Percentiles rank a stretch among this genome's conserved stretches.
Conservation (phyloP, 2,329 filamentous ascomycete species). For the Trematosphaeria pertusa region DNA sequence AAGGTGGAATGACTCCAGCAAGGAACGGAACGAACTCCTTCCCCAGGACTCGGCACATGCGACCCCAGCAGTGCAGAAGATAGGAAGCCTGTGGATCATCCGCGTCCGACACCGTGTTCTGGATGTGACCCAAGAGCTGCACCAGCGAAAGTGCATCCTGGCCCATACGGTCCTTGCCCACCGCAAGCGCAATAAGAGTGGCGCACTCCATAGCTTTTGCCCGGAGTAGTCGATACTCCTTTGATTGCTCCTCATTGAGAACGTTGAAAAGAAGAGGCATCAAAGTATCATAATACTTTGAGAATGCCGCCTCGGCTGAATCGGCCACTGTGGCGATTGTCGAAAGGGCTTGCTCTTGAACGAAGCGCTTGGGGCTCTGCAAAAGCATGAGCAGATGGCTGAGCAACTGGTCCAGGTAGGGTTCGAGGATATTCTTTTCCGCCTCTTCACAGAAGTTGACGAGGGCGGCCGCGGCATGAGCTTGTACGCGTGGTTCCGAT, state of each 20-base stretch:
- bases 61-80: conserved; percentile 97
- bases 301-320: conserved; percentile 92
- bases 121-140: conserved; percentile 84
- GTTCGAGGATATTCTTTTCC: conserved; percentile 88
- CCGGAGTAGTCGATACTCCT: conserved; percentile 87
- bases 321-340: conserved; percentile 99
- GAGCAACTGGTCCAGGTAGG: conserved; percentile 88
- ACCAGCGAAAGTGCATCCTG: conserved; percentile 87
- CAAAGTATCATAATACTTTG: conserved; percentile 91
- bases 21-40: conserved; percentile 92
- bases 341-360: conserved; percentile 96
- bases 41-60: conserved; percentile 95
- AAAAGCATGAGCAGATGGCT: conserved; percentile 85
- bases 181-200: conserved; percentile 91
- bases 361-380: conserved; percentile 91
- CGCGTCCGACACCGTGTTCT: conserved; percentile 78
- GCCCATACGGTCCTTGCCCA: conserved; percentile 91
- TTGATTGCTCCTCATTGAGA: conserved; percentile 86
- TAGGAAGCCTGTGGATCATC: conserved; percentile 98
- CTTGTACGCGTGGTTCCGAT: conserved; percentile 90
- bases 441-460: conserved; percentile 99
- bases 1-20: conserved; percentile 89
- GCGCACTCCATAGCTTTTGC: conserved; percentile 99
- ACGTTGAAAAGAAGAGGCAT: conserved; percentile 96
- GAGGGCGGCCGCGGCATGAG: conserved; percentile 94